Evolutionary conservation across 805 yeast species (phyloP).

Genomic region (Cyberlindnera mycetangii): DNA sequence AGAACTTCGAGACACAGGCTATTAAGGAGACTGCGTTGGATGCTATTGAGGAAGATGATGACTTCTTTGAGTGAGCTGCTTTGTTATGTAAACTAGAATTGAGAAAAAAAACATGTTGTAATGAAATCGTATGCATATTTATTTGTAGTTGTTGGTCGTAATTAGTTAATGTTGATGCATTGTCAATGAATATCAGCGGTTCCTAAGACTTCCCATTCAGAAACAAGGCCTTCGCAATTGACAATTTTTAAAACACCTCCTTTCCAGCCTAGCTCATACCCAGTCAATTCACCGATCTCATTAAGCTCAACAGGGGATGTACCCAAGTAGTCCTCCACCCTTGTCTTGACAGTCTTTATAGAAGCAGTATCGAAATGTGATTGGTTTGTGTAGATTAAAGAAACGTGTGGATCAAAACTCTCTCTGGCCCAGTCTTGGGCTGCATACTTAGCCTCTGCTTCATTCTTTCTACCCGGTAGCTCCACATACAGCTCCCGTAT

Average conservation of each 20-base stretch:
- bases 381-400: constrained; percentile 62
- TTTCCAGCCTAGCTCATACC: constrained; percentile 50
- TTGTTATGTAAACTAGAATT: not conserved
- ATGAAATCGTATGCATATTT: not conserved
- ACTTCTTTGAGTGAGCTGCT: constrained; percentile 26
- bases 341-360: constrained; percentile 56
- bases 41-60: constrained; percentile 28
- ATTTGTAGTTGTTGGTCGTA: not conserved
- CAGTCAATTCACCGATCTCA: constrained; percentile 23
- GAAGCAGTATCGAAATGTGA: constrained; percentile 68
- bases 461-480: constrained; percentile 33
- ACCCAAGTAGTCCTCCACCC: constrained; percentile 65
- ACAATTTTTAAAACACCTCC: constrained; percentile 62
- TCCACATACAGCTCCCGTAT: constrained; percentile 57
- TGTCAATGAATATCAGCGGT: constrained; percentile 31
- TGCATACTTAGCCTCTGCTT: constrained; percentile 35
- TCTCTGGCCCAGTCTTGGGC: constrained; percentile 55
- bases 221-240: constrained; percentile 67
- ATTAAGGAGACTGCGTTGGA: constrained; percentile 22
- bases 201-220: constrained; percentile 66
- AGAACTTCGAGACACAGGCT: constrained; percentile 18
- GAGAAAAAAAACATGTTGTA: too few relatives aligned
- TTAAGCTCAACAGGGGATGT: constrained; percentile 14
- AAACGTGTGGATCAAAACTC: constrained; percentile 70
- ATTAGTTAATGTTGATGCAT: not conserved